A percentile compares a stretch with the other conserved stretches of the same genome.
These are phyloP conservation scores for Fusarium sp. DNA, from an alignment of 2,329 filamentous ascomycete species.

Conservation along the genomic window DNA sequence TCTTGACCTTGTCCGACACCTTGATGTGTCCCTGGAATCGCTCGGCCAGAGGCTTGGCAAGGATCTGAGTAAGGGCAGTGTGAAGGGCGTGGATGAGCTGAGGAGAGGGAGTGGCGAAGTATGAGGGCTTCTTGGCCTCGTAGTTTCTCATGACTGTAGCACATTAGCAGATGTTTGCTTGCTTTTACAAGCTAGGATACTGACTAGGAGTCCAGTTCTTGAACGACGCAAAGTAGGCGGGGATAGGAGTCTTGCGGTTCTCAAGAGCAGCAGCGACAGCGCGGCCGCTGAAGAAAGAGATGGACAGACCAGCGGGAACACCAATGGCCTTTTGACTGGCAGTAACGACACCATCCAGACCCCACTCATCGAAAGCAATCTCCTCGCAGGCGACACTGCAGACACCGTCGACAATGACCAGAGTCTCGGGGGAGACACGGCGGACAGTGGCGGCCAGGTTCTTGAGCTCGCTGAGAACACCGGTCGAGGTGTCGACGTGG, in stretches of 20 bases:
- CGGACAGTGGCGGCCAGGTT: slow-evolving; percentile 84
- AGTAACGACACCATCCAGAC: slow-evolving; percentile 90
- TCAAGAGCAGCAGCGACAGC: slow-evolving; percentile 82
- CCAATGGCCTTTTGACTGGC: slow-evolving; percentile 98
- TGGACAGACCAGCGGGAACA: slow-evolving; percentile 91
- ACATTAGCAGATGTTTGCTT: slow-evolving; percentile 23
- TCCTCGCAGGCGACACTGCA: slow-evolving; percentile 98
- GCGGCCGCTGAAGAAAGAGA: slow-evolving; percentile 91
- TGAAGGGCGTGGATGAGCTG: slow-evolving; percentile 94
- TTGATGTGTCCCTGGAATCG: slow-evolving; percentile 86
- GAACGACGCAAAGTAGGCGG: slow-evolving; percentile 94
- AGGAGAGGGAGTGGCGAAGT: slow-evolving; percentile 96
- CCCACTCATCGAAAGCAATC: slow-evolving; percentile 96
- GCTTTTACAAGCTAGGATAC: slow-evolving; percentile 41
- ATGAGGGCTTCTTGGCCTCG: slow-evolving; percentile 95
- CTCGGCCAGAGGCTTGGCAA: slow-evolving; percentile 81
- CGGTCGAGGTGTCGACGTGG: slow-evolving; percentile 97
- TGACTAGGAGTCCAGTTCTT: slow-evolving; percentile 95
- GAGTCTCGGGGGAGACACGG: slow-evolving; percentile 88
- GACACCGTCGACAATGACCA: slow-evolving; percentile 94
- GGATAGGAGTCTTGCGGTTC: slow-evolving; percentile 82
- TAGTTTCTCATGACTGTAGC: slow-evolving; percentile 94
- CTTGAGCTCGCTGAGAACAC: slow-evolving; percentile 92
- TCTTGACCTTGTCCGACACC: slow-evolving; percentile 87
- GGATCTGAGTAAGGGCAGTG: slow-evolving; percentile 87